Evolutionary conservation across 2,329 filamentous ascomycete species (phyloP).

Genomic region (Clonostachys sp.): DNA sequence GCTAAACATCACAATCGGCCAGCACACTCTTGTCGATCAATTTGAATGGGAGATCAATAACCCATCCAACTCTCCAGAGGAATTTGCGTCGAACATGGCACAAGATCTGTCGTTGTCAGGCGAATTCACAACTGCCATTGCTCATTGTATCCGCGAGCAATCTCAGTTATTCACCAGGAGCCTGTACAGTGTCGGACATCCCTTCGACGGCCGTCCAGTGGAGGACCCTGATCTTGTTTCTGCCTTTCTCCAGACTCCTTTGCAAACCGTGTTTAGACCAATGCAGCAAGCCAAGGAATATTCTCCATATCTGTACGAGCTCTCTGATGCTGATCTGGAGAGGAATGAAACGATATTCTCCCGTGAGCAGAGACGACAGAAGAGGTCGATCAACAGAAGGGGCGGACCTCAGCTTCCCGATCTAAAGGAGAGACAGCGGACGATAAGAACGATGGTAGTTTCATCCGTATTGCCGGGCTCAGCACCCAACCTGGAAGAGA

Average conservation of each 20-base stretch:
- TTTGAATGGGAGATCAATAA: slow-evolving; percentile 99
- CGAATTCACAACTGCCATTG: slow-evolving; percentile 96
- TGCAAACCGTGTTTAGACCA: slow-evolving; percentile 80
- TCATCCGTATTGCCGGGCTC: slow-evolving; percentile 90
- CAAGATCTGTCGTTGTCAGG: slow-evolving; percentile 86
- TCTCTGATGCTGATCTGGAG: slow-evolving; percentile 86
- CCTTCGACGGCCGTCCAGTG: slow-evolving; percentile 88
- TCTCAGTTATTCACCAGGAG: slow-evolving; percentile 91
- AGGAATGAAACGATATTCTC: slow-evolving; percentile 89
- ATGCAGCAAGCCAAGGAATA: slow-evolving; percentile 93
- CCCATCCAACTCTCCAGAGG: slow-evolving; percentile 86
- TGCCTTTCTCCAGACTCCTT: slow-evolving; percentile 80
- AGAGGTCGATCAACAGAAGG: slow-evolving; percentile 88
- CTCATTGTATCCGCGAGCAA: slow-evolving; percentile 95
- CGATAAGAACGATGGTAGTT: slow-evolving; percentile 86
- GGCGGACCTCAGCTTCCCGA: slow-evolving; percentile 93
- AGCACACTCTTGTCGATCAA: slow-evolving; percentile 90
- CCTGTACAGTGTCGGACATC: slow-evolving; percentile 87
- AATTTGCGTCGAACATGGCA: slow-evolving; percentile 87
- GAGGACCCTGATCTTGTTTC: slow-evolving; percentile 87
- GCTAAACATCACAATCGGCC: slow-evolving; percentile 94
- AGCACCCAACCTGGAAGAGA: slow-evolving; percentile 74
- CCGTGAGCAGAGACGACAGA: slow-evolving; percentile 88
- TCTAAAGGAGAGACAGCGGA: slow-evolving; percentile 89
- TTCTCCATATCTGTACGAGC: slow-evolving; percentile 87